Conservation (phyloP, 345 rosid species). For the Gossypioides kirkii region DNA sequence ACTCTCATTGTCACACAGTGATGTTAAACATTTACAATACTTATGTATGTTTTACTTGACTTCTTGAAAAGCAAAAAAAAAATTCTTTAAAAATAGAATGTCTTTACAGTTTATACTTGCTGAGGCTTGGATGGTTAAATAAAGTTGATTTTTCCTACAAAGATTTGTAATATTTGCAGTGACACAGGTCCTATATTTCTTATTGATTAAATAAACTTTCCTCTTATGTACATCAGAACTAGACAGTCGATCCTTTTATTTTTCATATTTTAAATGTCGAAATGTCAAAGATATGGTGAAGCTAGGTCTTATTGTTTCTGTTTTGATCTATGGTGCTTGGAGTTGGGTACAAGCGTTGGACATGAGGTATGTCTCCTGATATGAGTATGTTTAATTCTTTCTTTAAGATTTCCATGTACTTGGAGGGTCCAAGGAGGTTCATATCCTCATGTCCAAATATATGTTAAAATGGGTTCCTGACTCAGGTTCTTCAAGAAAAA, state of each 20-base stretch:
- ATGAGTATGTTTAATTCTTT: too few species aligned
- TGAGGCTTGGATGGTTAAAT: constrained; percentile 4
- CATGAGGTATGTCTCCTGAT: too few species aligned
- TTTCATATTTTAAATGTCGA: background rate
- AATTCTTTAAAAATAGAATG: background rate
- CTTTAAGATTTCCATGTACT: too few species aligned
- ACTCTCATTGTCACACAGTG: background rate
- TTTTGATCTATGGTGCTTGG: too few species aligned
- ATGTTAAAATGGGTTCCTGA: background rate
- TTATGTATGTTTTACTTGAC: constrained; percentile 1
- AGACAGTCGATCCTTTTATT: background rate
- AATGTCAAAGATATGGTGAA: background rate
- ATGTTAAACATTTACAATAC: background rate
- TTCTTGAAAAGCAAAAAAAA: background rate
- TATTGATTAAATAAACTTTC: background rate
- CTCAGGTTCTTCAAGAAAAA: background rate
- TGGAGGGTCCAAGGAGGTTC: background rate
- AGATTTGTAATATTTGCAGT: background rate
- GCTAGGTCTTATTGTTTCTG: background rate
- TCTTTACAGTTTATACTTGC: background rate
- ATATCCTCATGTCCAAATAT: background rate
- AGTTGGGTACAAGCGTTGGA: too few species aligned
- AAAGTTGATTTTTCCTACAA: background rate
- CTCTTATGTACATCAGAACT: background rate
- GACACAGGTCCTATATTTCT: background rate